phyloP scores from a whole-genome alignment of 2,329 filamentous ascomycete species.

The Blumeriella jaapii region DNA sequence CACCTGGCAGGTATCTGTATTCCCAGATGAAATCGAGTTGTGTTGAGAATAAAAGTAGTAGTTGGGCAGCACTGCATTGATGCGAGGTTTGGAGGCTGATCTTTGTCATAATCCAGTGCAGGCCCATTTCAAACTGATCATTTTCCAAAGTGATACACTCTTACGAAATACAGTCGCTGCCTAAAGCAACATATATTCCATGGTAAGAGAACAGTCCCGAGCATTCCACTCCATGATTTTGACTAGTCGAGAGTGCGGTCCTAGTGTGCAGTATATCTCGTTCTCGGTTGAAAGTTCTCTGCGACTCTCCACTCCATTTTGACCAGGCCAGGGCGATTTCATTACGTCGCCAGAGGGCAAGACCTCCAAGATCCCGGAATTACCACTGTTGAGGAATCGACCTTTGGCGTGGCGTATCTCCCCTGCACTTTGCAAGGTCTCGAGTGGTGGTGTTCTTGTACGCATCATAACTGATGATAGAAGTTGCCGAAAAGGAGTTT shows the following conservation, averaged over 20 bases:
- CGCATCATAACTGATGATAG: too few species aligned
- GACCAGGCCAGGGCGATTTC: not conserved
- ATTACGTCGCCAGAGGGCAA: not conserved
- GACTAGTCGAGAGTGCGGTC: not conserved
- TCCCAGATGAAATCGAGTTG: not conserved
- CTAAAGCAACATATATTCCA: not conserved
- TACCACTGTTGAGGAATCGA: not conserved
- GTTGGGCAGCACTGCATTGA: too few species aligned
- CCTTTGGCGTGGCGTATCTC: too few species aligned
- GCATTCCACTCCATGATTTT: not conserved
- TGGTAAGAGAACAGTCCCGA: not conserved
- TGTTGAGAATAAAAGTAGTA: too few species aligned
- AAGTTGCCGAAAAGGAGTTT: too few species aligned
- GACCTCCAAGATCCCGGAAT: not conserved
- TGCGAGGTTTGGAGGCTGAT: too few species aligned
- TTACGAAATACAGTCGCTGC: too few species aligned
- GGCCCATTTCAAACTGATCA: too few species aligned
- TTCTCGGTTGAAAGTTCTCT: not conserved
- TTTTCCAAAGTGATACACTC: too few species aligned
- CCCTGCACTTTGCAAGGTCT: too few species aligned
- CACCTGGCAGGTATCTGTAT: slow-evolving; percentile 1
- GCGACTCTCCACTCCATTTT: not conserved
- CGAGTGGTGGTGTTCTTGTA: too few species aligned
- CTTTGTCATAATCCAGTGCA: too few species aligned
- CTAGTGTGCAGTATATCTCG: not conserved